These are phyloP conservation scores for Neurospora sp. DNA, from an alignment of 495 filamentous ascomycete genomes.

Conservation along the genomic window DNA sequence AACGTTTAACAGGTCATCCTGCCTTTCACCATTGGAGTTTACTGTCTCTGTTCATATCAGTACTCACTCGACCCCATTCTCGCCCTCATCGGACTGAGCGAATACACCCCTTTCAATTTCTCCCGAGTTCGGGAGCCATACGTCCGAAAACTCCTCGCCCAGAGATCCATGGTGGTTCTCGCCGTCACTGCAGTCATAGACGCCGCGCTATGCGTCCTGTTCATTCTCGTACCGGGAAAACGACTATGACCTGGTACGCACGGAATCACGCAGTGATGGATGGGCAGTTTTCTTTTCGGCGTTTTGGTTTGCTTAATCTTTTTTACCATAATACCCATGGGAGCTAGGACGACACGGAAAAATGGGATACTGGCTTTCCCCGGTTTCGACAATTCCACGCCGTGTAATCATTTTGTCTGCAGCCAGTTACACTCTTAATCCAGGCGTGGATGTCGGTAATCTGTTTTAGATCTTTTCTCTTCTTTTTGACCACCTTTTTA, in stretches of 20 bases:
- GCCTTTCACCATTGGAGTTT: constrained; percentile 86
- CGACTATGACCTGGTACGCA: constrained; percentile 44
- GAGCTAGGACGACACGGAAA: background rate
- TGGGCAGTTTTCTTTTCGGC: background rate
- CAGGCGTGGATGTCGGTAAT: background rate
- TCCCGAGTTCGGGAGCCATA: constrained; percentile 78
- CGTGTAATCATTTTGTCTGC: background rate
- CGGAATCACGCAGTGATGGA: background rate
- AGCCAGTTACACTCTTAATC: background rate
- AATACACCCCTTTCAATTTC: constrained; percentile 91
- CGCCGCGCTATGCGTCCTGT: constrained; percentile 65
- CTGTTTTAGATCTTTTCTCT: background rate
- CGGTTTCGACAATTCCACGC: background rate
- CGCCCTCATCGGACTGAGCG: constrained; percentile 79
- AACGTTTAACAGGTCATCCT: constrained; percentile 59
- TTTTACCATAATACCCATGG: background rate
- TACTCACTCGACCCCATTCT: constrained; percentile 89
- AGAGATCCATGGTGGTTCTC: constrained; percentile 69
- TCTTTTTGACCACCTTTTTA: background rate
- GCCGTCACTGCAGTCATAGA: constrained; percentile 62
- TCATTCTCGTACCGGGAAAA: constrained; percentile 88
- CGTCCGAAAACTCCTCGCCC: constrained; percentile 69
- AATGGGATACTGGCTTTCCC: background rate
- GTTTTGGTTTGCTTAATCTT: background rate
- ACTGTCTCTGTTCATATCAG: constrained; percentile 80